These are phyloP conservation scores for Exophiala aquamarina DNA, from an alignment of 2,329 filamentous ascomycete genomes.

Conservation along the genomic window DNA sequence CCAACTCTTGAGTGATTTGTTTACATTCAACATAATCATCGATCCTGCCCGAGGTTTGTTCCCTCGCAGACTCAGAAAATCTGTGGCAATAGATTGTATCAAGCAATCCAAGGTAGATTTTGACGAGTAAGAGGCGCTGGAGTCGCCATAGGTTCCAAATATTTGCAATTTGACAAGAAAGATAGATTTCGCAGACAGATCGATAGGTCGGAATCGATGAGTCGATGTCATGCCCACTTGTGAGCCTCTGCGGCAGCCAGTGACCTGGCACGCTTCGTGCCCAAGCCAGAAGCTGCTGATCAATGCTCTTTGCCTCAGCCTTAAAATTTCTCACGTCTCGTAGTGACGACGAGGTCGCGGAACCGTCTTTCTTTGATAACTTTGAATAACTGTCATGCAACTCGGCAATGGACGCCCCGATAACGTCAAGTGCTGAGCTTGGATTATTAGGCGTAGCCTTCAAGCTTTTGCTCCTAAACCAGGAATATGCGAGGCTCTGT, in stretches of 20 bases:
- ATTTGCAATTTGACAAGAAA: conserved; percentile 24
- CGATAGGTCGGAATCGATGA: conserved; percentile 26
- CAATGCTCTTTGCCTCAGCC: conserved; percentile 14
- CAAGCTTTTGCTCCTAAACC: no score
- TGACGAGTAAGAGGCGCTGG: conserved; percentile 6
- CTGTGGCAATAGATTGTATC: no score
- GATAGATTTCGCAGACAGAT: conserved; percentile 27
- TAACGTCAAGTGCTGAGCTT: conserved; percentile 16
- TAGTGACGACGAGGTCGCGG: neutral
- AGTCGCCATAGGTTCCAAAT: conserved; percentile 19
- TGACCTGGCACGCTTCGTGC: conserved; percentile 23
- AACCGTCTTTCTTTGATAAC: neutral
- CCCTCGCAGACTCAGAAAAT: no score
- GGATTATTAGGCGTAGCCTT: conserved; percentile 14
- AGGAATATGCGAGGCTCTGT: conserved; percentile 8
- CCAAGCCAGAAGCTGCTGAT: conserved; percentile 17
- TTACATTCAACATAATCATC: no score
- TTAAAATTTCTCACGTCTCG: conserved; percentile 2
- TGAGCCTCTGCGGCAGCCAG: conserved; percentile 24
- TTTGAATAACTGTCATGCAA: conserved; percentile 20
- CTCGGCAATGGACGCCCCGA: conserved; percentile 22
- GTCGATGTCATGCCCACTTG: conserved; percentile 25
- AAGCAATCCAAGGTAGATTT: conserved; percentile 1
- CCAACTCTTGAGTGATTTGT: no score
- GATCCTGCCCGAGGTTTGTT: no score